phyloP scores from a whole-genome alignment of 768 basidiomycete genomes.

The Tricholoma flavovirens region DNA sequence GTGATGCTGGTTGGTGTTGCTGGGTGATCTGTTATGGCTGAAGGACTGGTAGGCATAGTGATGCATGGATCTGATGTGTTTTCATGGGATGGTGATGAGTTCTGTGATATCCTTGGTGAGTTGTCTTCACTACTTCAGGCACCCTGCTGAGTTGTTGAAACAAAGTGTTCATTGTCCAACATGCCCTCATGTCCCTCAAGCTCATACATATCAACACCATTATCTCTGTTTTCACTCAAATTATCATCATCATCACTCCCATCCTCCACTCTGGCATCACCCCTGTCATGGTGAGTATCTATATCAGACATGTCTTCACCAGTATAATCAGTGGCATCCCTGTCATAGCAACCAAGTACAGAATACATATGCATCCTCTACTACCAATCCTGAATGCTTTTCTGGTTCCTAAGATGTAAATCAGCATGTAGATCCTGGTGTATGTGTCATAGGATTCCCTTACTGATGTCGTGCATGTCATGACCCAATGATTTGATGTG shows the following conservation, averaged over 20 bases:
- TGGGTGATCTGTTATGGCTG: not conserved
- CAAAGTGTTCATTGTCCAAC: not conserved
- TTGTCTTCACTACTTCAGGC: not conserved
- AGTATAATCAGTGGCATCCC: too few relatives aligned
- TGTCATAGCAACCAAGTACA: too few relatives aligned
- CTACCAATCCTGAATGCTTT: not conserved
- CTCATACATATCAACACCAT: not conserved
- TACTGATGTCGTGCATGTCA: too few relatives aligned
- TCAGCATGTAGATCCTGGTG: too few relatives aligned
- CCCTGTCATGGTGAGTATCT: too few relatives aligned
- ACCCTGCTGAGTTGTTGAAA: not conserved
- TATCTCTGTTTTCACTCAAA: not conserved
- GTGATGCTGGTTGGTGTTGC: not conserved
- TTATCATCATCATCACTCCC: too few relatives aligned
- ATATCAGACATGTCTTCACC: too few relatives aligned
- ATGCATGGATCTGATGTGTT: not conserved
- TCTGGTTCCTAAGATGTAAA: too few relatives aligned
- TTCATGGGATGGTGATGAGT: not conserved
- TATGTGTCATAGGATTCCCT: too few relatives aligned
- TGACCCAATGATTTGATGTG: too few relatives aligned
- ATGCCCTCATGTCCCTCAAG: not conserved
- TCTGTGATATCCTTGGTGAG: not conserved
- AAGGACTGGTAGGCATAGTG: not conserved
- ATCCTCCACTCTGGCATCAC: too few relatives aligned
- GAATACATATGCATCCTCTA: too few relatives aligned